Evolutionary conservation across 805 yeast genomes (phyloP), one percentile per base, ranked within the genome.

Genomic region (Metschnikowia drakensbergensis): DNA sequence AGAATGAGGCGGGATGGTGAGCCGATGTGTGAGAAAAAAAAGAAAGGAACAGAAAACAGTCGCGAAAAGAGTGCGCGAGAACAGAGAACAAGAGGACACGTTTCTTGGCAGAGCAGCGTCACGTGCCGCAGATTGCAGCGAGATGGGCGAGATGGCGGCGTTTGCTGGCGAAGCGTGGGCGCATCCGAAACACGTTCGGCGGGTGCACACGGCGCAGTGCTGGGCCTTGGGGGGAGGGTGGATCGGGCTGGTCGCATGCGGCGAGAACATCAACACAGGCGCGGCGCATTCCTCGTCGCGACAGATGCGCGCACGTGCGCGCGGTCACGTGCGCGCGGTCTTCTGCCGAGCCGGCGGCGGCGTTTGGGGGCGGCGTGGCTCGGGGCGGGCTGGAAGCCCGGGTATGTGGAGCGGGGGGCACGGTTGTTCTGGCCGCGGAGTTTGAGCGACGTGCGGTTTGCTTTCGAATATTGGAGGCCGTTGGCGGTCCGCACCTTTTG

Each of bases 31-130:
- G 9, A 17, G 23, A 30, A 31, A 31, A 31, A 40, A 40, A 22
- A n/a, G 30, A 39, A 28, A 27, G 29, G 30, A 30, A 39, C 35
- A 39, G 43, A 11, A 32, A 23, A 32, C 28, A 40, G 43, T 29
- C 43, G 43, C 43, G 43, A 40, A 40, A 40, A 40, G 23, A 25
- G 11, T 40, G 43, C 36, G 35, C 42, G 28, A 30, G 22, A 30
- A 40, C 35, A 17, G 17, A 17, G 17, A 17, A 17, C 17, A 17
- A 17, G 17, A 2, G 17, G 17, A 17, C 17, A 17, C 17, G 17
- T 17, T 17, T 17, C 17, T 17, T 17, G 17, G 17, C 17, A 17
- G 17, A 17, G 17, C 17, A 17, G 17, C 17, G 17, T 17, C 17
- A 17, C 17, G 17, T 17, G 17, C 17, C 17, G 17, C 17, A 25